A percentile compares a stretch with the other conserved stretches of the same genome.
phyloP scores from a whole-genome alignment of 1,139 yeast species.

The Taphrina pruni region DNA sequence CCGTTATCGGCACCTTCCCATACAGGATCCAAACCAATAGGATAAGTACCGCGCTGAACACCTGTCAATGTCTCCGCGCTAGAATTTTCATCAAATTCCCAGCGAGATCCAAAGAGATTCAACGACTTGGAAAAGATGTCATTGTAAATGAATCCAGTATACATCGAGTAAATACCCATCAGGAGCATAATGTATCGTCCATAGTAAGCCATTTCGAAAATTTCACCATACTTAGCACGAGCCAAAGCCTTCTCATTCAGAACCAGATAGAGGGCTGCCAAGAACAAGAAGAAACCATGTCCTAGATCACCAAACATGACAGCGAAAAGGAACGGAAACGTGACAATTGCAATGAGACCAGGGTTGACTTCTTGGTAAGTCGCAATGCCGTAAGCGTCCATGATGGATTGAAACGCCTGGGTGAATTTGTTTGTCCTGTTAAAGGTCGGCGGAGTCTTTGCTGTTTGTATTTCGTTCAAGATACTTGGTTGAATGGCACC shows the following conservation, averaged over 20 bases:
- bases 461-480: constrained; percentile 78
- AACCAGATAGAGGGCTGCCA: constrained; percentile 75
- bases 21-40: constrained; percentile 86
- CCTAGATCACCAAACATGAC: constrained; percentile 99
- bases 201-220: constrained; percentile 91
- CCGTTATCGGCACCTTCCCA: constrained; percentile 98
- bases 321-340: constrained; percentile 98
- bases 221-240: constrained; percentile 78
- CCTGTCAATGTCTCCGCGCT: constrained; percentile 70
- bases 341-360: constrained; percentile 89
- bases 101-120: constrained; percentile 83
- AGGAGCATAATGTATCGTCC: constrained; percentile 88
- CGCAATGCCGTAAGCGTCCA: constrained; percentile 94
- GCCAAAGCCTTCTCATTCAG: constrained; percentile 69
- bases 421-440: constrained; percentile 93
- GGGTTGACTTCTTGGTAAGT: constrained; percentile 96
- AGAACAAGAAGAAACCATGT: constrained; percentile 80
- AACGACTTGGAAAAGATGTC: constrained; percentile 90
- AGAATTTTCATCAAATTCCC: constrained; percentile 86
- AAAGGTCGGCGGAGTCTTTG: constrained; percentile 88
- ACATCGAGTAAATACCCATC: constrained; percentile 93
- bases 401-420: constrained; percentile 85
- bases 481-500: constrained; percentile 73
- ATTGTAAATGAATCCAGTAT: constrained; percentile 90
- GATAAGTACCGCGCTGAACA: constrained; percentile 68